phyloP scores from a whole-genome alignment of 2,329 filamentous ascomycete species.

The Aspergillus viridinutans region DNA sequence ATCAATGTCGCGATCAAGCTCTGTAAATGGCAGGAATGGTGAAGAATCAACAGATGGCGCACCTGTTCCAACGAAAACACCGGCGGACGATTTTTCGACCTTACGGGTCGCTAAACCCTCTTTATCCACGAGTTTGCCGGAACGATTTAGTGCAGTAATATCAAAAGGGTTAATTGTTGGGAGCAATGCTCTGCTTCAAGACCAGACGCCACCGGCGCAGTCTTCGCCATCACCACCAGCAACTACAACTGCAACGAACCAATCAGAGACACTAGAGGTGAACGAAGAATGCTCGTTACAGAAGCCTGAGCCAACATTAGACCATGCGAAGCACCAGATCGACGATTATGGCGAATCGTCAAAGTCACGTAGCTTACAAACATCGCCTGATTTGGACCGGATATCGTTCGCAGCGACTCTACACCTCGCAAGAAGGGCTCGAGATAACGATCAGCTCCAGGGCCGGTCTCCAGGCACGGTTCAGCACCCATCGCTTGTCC shows the following conservation, averaged over 20 bases:
- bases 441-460: not conserved
- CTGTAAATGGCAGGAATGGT: slow-evolving; percentile 17
- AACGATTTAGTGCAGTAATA: slow-evolving; percentile 27
- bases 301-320: not conserved
- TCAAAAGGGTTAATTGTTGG: slow-evolving; percentile 25
- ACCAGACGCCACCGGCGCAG: slow-evolving; percentile 8
- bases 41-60: not conserved
- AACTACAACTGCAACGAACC: slow-evolving; percentile 15
- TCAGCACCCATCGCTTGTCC: not conserved
- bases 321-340: not conserved
- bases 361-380: not conserved
- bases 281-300: slow-evolving; percentile 17
- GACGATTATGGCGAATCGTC: not conserved
- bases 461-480: not conserved
- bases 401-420: slow-evolving; percentile 22
- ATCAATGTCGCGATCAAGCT: slow-evolving; percentile 27
- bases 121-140: slow-evolving; percentile 23
- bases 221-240: slow-evolving; percentile 12
- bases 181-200: slow-evolving; percentile 17
- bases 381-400: slow-evolving; percentile 20
- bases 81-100: slow-evolving; percentile 3
- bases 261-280: slow-evolving; percentile 15
- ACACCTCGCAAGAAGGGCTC: slow-evolving; percentile 15
- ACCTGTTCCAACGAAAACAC: not conserved
- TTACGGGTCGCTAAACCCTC: slow-evolving; percentile 11